A percentile compares a stretch with the other conserved stretches of the same genome.
These are phyloP conservation scores for Canavalia gladiata DNA, from an alignment of 306 rosid genomes.

Conservation along the genomic window DNA sequence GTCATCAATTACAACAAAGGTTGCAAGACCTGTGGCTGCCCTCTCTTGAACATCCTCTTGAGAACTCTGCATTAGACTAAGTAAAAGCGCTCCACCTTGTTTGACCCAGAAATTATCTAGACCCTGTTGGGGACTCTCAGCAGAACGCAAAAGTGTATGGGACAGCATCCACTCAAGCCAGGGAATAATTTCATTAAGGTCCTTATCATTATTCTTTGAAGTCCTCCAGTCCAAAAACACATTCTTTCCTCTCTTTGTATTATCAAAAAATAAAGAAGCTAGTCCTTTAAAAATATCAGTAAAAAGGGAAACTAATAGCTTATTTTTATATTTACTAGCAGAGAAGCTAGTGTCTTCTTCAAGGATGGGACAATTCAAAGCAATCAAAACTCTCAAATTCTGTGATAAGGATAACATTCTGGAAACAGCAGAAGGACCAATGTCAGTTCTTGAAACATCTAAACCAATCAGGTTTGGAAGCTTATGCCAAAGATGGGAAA, in stretches of 20 bases:
- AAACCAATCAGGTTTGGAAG: conserved; percentile 86
- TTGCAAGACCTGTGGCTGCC: conserved; percentile 99
- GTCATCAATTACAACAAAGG: conserved; percentile 98
- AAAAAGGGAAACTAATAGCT: conserved; percentile 79
- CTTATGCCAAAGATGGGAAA: conserved; percentile 88
- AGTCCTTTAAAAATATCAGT: conserved; percentile 87
- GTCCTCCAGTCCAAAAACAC: conserved; percentile 92
- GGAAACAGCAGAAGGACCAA: conserved; percentile 79
- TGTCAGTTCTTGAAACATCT: conserved; percentile 96
- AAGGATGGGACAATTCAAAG: conserved; percentile 86
- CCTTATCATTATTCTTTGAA: conserved; percentile 67
- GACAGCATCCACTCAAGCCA: conserved; percentile 99
- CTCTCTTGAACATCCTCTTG: conserved; percentile 99
- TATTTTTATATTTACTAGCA: conserved; percentile 75
- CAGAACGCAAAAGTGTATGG: conserved; percentile 93
- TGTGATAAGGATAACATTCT: conserved; percentile 78
- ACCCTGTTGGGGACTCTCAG: conserved; percentile 96
- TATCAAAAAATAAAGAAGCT: conserved; percentile 76
- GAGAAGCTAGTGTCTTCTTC: conserved; percentile 80
- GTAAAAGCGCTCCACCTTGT: conserved; percentile 93
- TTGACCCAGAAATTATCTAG: conserved; percentile 92
- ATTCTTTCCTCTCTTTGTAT: conserved; percentile 70
- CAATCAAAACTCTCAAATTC: conserved; percentile 84
- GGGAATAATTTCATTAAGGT: conserved; percentile 78
- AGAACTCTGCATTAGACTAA: conserved; percentile 94